phyloP scores from a whole-genome alignment of 2,329 filamentous ascomycete species.

The Trichophaea hybrida region DNA sequence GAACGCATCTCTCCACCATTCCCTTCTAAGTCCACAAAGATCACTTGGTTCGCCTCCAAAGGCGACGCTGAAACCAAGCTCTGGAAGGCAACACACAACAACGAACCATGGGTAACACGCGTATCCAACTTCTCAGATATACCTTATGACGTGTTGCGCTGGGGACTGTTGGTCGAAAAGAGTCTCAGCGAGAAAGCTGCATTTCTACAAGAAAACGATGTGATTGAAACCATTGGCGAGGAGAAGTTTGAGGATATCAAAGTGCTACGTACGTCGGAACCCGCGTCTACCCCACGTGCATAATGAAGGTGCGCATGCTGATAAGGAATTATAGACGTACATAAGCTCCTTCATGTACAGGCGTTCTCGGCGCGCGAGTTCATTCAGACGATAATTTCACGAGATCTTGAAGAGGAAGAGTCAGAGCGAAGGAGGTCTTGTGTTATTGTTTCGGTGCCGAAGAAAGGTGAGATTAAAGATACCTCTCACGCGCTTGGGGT shows the following conservation, averaged over 20 bases:
- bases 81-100: constrained; percentile 11
- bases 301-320: neutral
- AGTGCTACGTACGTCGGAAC: constrained; percentile 9
- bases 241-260: constrained; percentile 13
- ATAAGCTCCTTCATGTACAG: constrained; percentile 19
- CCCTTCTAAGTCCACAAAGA: neutral
- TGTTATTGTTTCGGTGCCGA: constrained; percentile 15
- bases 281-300: neutral
- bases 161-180: constrained; percentile 9
- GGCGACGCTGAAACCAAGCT: constrained; percentile 15
- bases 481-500: constrained; percentile 13
- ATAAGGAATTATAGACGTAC: constrained; percentile 9
- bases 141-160: constrained; percentile 11
- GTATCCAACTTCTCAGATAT: constrained; percentile 10
- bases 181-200: constrained; percentile 12
- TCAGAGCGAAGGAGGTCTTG: constrained; percentile 5
- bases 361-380: constrained; percentile 22
- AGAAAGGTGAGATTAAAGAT: constrained; percentile 9
- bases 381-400: constrained; percentile 13
- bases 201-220: constrained; percentile 11
- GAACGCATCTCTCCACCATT: neutral
- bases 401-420: constrained; percentile 9
- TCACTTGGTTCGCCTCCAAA: constrained; percentile 14
- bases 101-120: constrained; percentile 17
- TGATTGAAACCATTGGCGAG: constrained; percentile 8